Conservation (phyloP, 306 rosid genomes). For the Dryas alaskensis region DNA sequence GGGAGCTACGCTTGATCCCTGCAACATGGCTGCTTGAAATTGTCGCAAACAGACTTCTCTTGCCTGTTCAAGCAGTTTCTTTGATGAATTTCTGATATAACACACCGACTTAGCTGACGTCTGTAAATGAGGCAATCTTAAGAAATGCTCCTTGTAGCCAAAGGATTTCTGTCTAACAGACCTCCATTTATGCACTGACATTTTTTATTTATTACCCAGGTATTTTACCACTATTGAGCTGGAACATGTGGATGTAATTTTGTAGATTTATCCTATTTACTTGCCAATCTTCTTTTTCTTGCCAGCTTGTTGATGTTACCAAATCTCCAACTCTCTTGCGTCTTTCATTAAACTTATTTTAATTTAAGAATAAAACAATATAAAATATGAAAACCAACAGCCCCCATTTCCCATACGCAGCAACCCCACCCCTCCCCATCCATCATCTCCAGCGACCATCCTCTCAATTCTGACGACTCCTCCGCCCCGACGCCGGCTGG, state of each 20-base stretch:
- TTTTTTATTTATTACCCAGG: background rate
- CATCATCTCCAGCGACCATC: no score
- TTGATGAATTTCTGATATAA: constrained; percentile 28
- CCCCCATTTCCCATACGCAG: no score
- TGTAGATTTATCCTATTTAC: background rate
- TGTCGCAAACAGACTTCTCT: constrained; percentile 6
- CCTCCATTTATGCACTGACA: constrained; percentile 8
- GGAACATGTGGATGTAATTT: constrained; percentile 8
- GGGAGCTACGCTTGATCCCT: constrained; percentile 12
- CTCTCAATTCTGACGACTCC: no score
- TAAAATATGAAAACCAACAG: no score
- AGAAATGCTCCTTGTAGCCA: constrained; percentile 20
- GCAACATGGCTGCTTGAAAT: constrained; percentile 20
- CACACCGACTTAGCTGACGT: constrained; percentile 30
- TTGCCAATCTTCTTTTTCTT: no score
- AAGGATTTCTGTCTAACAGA: constrained; percentile 16
- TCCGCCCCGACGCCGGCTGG: no score
- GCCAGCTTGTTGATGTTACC: background rate
- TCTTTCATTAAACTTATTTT: no score
- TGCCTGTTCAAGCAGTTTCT: constrained; percentile 19
- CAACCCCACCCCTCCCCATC: no score
- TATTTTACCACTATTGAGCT: constrained; percentile 17
- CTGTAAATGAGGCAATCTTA: constrained; percentile 32
- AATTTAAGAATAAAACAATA: no score
- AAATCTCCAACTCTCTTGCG: background rate